Base-by-base conservation (phyloP, 2,329 filamentous ascomycete species). In the Penicillium fuscoglaucum region DNA sequence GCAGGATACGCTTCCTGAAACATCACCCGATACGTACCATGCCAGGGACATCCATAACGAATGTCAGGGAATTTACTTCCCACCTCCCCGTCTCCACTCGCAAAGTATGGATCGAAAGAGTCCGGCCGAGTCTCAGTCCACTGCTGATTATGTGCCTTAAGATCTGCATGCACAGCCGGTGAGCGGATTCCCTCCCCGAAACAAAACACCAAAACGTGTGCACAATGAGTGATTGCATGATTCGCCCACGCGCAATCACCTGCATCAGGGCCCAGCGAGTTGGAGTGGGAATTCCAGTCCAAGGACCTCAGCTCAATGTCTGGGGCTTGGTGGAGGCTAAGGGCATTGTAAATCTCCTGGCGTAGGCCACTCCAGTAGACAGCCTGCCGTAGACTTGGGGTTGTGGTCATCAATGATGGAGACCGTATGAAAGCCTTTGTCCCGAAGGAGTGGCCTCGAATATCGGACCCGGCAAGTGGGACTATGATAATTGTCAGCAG, bases 241-340 rank as follows among this genome's bases (percentile, higher is more conserved):
- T 76, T 77, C 19, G 76, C 75, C 76, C 76, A 79, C 7, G 73
- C 68, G 5, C 74, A 75, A 55, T 78, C 76, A 26, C 72, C 72
- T 17, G 73, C 70, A 52, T 76, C 72, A 8, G 76, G 70, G 0
- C 74, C 76, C 15, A 76, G 70, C 2, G 59, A 54, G 2, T 56
- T 62, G 24, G 61, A 62, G 3, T 65, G 44, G 6, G 62, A 66
- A 62, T 78, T 74, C 26, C 70, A 60, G 28, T 78, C 74, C 26
- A 71, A 61, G 19, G 63, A 68, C 17, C 61, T 64, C 26, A 70
- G 44, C 15, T 66, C 67, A 28, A 69, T 58, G 26, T 70, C 65
- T 8, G 67, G 67, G 10, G 66, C 64, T 50, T 68, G 66, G n/a
- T 69, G 68, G 2, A 65, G 63, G 40, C 67, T 64, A 21, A 71